phyloP scores from a whole-genome alignment of 2,329 filamentous ascomycete genomes.

The Aphanocladium album region DNA sequence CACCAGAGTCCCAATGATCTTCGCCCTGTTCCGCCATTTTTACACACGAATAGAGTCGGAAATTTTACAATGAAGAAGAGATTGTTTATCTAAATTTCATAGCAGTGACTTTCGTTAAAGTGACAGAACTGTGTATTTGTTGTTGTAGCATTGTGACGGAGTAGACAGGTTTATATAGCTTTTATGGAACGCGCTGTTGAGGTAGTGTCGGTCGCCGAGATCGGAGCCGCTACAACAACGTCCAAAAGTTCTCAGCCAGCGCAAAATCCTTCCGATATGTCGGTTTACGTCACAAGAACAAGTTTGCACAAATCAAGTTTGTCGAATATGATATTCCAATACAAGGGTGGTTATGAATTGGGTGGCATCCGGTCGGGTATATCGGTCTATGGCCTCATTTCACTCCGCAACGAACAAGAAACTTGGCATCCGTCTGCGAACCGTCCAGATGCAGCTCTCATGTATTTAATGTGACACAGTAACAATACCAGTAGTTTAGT shows the following conservation, averaged over 20 bases:
- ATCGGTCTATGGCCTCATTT: too few species aligned
- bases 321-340: background rate
- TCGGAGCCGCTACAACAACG: background rate
- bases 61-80: background rate
- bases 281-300: background rate
- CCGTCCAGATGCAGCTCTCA: too few species aligned
- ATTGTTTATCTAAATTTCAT: background rate
- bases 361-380: background rate
- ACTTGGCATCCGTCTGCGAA: too few species aligned
- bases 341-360: background rate
- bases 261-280: background rate
- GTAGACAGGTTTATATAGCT: background rate
- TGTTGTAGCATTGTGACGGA: background rate
- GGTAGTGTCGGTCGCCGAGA: background rate
- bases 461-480: too few species aligned
- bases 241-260: background rate
- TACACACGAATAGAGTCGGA: background rate
- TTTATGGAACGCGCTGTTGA: background rate
- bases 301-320: background rate
- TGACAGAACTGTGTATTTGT: background rate
- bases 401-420: too few species aligned
- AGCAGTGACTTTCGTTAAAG: background rate
- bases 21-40: slow-evolving; percentile 19
- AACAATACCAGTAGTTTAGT: too few species aligned
- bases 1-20: slow-evolving; percentile 25